Evolutionary conservation across 495 filamentous ascomycete genomes (phyloP).

Genomic region (Hypoxylon fragiforme): DNA sequence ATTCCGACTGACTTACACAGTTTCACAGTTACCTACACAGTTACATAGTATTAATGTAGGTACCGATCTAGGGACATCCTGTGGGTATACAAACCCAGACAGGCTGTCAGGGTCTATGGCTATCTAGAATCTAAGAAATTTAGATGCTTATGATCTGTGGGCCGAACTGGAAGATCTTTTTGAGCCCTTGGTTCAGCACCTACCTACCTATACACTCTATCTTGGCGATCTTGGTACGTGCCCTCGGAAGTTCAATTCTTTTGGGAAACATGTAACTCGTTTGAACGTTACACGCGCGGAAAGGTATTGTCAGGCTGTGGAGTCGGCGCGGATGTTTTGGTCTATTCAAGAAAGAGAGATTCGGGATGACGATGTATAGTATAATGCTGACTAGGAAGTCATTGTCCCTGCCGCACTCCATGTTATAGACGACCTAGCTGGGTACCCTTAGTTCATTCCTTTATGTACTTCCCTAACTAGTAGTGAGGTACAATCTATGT

Average conservation of each 20-base stretch:
- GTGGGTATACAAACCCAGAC: too few relatives aligned
- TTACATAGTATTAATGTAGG: slow-evolving; percentile 7
- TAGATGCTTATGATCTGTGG: slow-evolving; percentile 16
- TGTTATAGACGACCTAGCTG: background rate
- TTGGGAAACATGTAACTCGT: slow-evolving; percentile 20
- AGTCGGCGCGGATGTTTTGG: slow-evolving; percentile 12
- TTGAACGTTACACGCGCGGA: slow-evolving; percentile 5
- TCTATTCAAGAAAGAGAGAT: slow-evolving; percentile 18
- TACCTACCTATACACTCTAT: background rate
- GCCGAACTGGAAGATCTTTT: background rate
- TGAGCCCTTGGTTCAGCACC: background rate
- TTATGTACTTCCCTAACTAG: too few relatives aligned
- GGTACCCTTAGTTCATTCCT: too few relatives aligned
- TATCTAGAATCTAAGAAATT: too few relatives aligned
- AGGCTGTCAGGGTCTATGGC: too few relatives aligned
- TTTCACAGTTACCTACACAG: too few relatives aligned
- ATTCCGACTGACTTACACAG: too few relatives aligned
- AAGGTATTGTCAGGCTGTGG: slow-evolving; percentile 16
- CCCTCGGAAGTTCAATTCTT: slow-evolving; percentile 17
- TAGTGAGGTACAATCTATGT: too few relatives aligned
- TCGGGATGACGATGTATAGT: slow-evolving; percentile 24
- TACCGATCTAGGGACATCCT: slow-evolving; percentile 7
- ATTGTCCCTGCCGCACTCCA: slow-evolving; percentile 3
- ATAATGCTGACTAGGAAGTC: background rate
- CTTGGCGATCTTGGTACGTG: slow-evolving; percentile 6